These are phyloP conservation scores for Neocucurbitaria cava DNA, from an alignment of 2,329 filamentous ascomycete genomes.

Conservation along the genomic window DNA sequence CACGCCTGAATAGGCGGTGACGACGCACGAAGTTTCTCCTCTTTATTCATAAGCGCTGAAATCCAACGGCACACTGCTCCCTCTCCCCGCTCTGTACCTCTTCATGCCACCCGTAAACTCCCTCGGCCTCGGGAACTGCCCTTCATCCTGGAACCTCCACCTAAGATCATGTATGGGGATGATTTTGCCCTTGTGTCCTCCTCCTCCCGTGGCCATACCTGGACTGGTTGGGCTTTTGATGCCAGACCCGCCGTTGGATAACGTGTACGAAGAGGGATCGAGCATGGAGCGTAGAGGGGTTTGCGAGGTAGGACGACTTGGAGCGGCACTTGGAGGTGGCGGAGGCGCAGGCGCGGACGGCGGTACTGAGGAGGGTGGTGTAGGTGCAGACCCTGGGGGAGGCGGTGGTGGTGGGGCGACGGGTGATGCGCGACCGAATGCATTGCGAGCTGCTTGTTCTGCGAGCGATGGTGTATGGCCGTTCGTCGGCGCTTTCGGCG, in stretches of 20 bases:
- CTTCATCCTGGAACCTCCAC: constrained; percentile 88
- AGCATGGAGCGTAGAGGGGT: constrained; percentile 67
- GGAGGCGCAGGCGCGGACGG: constrained; percentile 52
- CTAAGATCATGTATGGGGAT: constrained; percentile 76
- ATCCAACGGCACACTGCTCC: constrained; percentile 92
- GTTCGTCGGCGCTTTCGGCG: constrained; percentile 60
- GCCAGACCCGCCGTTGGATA: constrained; percentile 50
- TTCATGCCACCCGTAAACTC: constrained; percentile 77
- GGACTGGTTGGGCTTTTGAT: constrained; percentile 30
- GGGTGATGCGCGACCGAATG: constrained; percentile 57
- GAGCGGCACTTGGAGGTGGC: constrained; percentile 39
- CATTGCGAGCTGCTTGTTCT: constrained; percentile 65
- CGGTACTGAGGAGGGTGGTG: constrained; percentile 19
- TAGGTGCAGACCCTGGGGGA: constrained; percentile 57
- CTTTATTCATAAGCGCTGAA: constrained; percentile 64
- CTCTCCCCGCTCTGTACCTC: constrained; percentile 87
- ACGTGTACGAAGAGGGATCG: constrained; percentile 77
- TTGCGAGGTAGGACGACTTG: constrained; percentile 46
- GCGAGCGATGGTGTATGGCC: constrained; percentile 58
- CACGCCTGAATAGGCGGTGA: neutral
- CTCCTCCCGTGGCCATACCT: constrained; percentile 21
- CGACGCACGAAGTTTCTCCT: neutral
- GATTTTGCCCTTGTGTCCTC: constrained; percentile 36
- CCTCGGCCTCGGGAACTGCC: constrained; percentile 81
- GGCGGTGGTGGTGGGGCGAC: constrained; percentile 51